Conservation (phyloP, 441 rosid species). For the Iberis amara region DNA sequence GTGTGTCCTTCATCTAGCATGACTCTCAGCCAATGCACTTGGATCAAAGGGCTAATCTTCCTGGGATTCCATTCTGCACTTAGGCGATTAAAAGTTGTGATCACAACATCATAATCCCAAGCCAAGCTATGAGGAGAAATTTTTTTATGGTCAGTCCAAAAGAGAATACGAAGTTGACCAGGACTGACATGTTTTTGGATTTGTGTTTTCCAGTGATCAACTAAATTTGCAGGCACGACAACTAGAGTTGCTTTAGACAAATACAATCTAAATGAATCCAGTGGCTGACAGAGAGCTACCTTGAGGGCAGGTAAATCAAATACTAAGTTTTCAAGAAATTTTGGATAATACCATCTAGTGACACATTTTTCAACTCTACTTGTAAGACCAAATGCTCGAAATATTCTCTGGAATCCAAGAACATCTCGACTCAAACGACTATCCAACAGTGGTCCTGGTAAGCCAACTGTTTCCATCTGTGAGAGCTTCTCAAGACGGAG, state of each 20-base stretch:
- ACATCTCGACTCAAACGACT: slow-evolving; percentile 38
- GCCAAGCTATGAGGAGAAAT: slow-evolving; percentile 81
- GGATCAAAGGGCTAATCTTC: slow-evolving; percentile 77
- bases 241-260: slow-evolving; percentile 82
- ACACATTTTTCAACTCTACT: slow-evolving; percentile 57
- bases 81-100: slow-evolving; percentile 86
- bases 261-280: slow-evolving; percentile 71
- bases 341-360: slow-evolving; percentile 76
- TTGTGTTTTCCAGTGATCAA: slow-evolving; percentile 91
- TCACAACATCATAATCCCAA: slow-evolving; percentile 92
- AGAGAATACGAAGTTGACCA: slow-evolving; percentile 65
- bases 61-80: slow-evolving; percentile 89
- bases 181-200: slow-evolving; percentile 72
- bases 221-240: slow-evolving; percentile 81
- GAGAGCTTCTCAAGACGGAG: slow-evolving; percentile 66
- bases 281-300: slow-evolving; percentile 70
- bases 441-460: slow-evolving; percentile 56
- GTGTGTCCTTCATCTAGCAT: slow-evolving; percentile 97
- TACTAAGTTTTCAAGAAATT: slow-evolving; percentile 57
- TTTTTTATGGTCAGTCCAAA: slow-evolving; percentile 64
- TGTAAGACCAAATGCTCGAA: slow-evolving; percentile 75
- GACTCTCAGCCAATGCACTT: slow-evolving; percentile 94
- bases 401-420: slow-evolving; percentile 51
- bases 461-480: slow-evolving; percentile 78
- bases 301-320: slow-evolving; percentile 85